These are phyloP conservation scores for Gracilaria gracilis DNA, from an alignment of 23 red algal species.

Conservation along the genomic window DNA sequence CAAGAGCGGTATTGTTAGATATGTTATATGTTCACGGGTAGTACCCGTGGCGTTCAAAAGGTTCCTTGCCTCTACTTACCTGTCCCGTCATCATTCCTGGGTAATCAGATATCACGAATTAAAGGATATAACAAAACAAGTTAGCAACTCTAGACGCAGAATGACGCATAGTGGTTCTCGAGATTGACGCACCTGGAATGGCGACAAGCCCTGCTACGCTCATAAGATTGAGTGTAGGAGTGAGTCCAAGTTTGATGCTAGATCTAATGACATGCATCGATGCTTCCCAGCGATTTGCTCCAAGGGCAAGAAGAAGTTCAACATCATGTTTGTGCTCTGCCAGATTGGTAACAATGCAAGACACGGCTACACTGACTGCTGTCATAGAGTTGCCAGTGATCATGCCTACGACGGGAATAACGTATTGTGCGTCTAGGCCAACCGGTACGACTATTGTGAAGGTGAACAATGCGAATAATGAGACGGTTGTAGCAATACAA, in stretches of 20 bases:
- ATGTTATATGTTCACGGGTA: background rate
- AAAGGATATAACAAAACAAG: background rate
- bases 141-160: background rate
- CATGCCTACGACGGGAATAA: constrained; percentile 92
- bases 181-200: constrained; percentile 82
- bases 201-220: constrained; percentile 83
- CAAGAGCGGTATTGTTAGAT: background rate
- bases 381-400: constrained; percentile 89
- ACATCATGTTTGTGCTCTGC: constrained; percentile 68
- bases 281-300: constrained; percentile 84
- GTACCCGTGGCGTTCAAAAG: background rate
- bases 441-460: constrained; percentile 68
- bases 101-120: background rate
- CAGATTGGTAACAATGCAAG: constrained; percentile 65
- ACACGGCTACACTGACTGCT: constrained; percentile 67
- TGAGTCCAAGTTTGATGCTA: constrained; percentile 79
- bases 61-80: background rate
- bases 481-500: constrained; percentile 60
- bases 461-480: constrained; percentile 52
- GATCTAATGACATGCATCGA: constrained; percentile 56
- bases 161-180: background rate
- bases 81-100: constrained; percentile 71
- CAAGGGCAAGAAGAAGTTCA: constrained; percentile 76
- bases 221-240: constrained; percentile 85
- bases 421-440: constrained; percentile 83